Conservation (phyloP, 2,329 filamentous ascomycete species). For the Colletotrichum sp. region DNA sequence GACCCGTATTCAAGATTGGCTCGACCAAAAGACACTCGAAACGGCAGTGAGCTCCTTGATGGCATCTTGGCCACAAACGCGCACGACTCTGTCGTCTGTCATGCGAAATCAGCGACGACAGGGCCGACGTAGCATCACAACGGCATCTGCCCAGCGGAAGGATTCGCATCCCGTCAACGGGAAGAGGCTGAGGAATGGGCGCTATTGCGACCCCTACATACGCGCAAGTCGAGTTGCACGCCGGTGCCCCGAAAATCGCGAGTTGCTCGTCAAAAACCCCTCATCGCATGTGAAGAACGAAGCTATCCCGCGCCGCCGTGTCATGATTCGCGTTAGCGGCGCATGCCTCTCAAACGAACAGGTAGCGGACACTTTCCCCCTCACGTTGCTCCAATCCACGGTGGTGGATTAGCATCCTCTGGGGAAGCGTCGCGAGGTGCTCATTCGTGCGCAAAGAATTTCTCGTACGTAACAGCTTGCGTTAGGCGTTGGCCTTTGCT, state of each 20-base stretch:
- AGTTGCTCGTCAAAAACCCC: background rate
- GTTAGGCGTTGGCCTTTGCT: constrained; percentile 19
- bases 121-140: background rate
- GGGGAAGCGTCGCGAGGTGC: background rate
- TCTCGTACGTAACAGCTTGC: constrained; percentile 16
- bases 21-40: background rate
- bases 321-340: background rate
- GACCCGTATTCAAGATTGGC: constrained; percentile 17
- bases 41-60: background rate
- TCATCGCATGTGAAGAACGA: background rate
- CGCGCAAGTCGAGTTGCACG: background rate
- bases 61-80: background rate
- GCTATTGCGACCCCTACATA: background rate
- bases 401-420: constrained; percentile 14
- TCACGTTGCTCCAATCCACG: background rate
- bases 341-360: background rate
- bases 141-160: background rate
- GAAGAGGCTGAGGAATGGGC: background rate
- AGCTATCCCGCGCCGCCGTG: background rate
- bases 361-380: background rate
- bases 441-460: constrained; percentile 8
- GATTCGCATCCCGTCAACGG: background rate
- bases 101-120: background rate
- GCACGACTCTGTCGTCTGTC: background rate
- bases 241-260: background rate